Percentiles rank a stretch among this genome's conserved stretches.
phyloP scores from a whole-genome alignment of 495 filamentous ascomycete species.

The Opeltia flavorubescens region DNA sequence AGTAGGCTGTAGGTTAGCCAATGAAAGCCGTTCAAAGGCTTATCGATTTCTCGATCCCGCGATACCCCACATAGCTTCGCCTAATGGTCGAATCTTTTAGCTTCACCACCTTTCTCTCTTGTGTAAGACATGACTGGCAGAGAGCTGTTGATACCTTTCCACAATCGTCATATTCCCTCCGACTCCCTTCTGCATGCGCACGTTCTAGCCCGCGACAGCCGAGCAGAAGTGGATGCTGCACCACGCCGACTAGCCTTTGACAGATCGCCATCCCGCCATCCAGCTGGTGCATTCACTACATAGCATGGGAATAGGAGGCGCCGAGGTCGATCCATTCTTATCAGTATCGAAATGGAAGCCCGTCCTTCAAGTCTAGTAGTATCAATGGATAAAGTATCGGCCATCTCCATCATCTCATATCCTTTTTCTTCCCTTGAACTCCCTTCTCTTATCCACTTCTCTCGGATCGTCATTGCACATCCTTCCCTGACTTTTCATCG shows the following conservation, averaged over 20 bases:
- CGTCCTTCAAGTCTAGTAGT: neutral
- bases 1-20: no score
- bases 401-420: conserved; percentile 1
- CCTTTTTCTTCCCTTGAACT: no score
- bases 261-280: neutral
- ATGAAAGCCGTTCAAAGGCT: no score
- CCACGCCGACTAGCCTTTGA: neutral
- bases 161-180: neutral
- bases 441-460: neutral
- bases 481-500: conserved; percentile 10
- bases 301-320: neutral
- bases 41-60: no score
- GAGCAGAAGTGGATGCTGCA: neutral
- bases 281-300: no score
- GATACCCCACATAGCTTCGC: no score
- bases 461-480: neutral
- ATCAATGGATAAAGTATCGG: neutral
- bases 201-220: neutral
- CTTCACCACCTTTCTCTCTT: no score
- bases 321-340: neutral
- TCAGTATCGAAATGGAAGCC: neutral
- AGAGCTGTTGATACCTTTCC: neutral
- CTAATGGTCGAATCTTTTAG: no score
- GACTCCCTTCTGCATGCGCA: neutral
- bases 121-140: no score